Conservation (phyloP, 192 early-diverging fungal genomes). For the Coemansia sp. region DNA sequence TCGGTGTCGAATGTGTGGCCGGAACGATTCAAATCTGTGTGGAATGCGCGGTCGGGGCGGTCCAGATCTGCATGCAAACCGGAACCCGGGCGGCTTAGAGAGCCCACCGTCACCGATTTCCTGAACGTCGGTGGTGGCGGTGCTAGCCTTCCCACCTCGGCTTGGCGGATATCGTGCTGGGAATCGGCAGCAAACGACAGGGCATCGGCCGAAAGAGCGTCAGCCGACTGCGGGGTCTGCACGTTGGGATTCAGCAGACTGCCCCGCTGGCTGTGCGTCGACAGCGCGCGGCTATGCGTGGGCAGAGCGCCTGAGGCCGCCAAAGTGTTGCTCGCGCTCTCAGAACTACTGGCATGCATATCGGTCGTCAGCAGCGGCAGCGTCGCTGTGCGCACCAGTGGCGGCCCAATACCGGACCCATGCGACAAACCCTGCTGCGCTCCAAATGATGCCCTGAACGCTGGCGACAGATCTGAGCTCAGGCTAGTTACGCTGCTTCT, state of each 20-base stretch:
- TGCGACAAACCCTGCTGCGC: not conserved
- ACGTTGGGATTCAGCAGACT: constrained; percentile 36
- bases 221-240: not conserved
- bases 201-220: not conserved
- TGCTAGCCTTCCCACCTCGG: not conserved
- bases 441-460: not conserved
- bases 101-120: not conserved
- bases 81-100: no score
- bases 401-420: not conserved
- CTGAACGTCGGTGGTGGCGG: not conserved
- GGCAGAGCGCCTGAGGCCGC: not conserved
- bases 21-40: no score
- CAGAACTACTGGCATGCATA: not conserved
- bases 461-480: not conserved
- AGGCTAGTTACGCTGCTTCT: not conserved
- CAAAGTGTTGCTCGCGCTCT: not conserved
- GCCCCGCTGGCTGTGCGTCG: constrained; percentile 17
- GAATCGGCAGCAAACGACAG: not conserved
- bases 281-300: not conserved
- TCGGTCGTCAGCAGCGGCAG: not conserved
- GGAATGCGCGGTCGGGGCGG: no score
- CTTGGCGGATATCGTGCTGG: not conserved
- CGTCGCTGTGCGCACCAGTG: constrained; percentile 5
- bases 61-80: not conserved
- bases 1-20: no score